phyloP scores from a whole-genome alignment of 2,329 filamentous ascomycete species.

The Ascomycota sp. region DNA sequence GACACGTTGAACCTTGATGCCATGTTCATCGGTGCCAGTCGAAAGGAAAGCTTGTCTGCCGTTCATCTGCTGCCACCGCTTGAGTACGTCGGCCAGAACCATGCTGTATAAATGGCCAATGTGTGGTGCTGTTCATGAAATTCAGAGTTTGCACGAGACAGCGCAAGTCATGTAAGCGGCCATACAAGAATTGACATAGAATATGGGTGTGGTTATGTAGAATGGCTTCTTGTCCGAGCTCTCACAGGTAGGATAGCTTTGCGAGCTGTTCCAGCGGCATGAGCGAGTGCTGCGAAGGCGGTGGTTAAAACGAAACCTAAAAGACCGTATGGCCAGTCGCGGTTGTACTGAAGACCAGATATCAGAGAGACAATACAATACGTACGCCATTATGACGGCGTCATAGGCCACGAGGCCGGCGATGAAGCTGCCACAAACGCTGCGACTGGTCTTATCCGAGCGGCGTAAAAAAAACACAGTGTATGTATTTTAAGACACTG shows the following conservation, averaged over 20 bases:
- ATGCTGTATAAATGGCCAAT: slow-evolving; percentile 88
- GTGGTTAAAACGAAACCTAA: no score
- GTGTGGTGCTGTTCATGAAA: slow-evolving; percentile 45
- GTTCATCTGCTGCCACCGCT: slow-evolving; percentile 67
- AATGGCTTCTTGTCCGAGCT: slow-evolving; percentile 44
- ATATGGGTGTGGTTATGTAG: slow-evolving; percentile 91
- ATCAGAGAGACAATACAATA: no score
- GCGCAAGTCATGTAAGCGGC: neutral
- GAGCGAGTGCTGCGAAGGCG: neutral
- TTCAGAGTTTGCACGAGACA: neutral
- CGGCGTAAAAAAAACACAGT: no score
- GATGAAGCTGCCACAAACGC: no score
- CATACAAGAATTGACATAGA: slow-evolving; percentile 88
- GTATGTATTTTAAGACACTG: no score
- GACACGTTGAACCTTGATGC: slow-evolving; percentile 87
- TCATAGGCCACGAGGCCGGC: no score
- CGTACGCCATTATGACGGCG: no score
- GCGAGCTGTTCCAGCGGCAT: neutral
- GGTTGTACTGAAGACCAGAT: no score
- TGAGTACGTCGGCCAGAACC: slow-evolving; percentile 73
- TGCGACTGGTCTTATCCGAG: no score
- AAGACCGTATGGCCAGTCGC: no score
- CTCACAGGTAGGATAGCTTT: no score
- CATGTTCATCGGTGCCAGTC: slow-evolving; percentile 93
- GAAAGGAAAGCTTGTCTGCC: slow-evolving; percentile 50